Evolutionary conservation across 2,329 filamentous ascomycete genomes (phyloP), one percentile per base, ranked within the genome.

Genomic region (Ceratocystis colombiana): DNA sequence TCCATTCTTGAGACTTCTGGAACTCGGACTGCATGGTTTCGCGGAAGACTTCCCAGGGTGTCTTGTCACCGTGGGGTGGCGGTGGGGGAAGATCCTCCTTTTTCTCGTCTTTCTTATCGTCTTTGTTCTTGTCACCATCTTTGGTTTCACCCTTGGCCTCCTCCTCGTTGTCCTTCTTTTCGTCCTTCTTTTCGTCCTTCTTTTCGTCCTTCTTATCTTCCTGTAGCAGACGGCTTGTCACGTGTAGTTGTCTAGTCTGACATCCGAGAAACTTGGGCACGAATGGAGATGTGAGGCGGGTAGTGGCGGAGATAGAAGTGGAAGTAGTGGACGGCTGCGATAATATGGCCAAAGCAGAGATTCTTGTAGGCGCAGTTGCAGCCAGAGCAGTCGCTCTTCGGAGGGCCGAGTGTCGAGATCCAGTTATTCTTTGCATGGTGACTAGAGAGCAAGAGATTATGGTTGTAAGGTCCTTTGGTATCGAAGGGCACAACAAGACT

Each of bases 1-100:
- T 96, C 94, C 94, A 99, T 76, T 99, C 94, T 74, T 97, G 96
- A 17, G 92, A 97, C 64, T 90, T 89, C 76, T 96, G 91, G 78
- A 99, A 96, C 77, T 99, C 94, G 67, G 82, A 83, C 75, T 90
- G 85, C 77, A 99, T 84, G n/a, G 94, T 99, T 74, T 99, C 94
- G 73, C 90, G 90, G 79, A 99, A 99, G 41, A 99, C 94, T 75
- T 97, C 90, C 92, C 94, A 97, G 65, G 94, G 94, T 2, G 93
- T 94, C 81, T 99, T 99, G 79, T 96, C 91, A 68, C 94, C 94
- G 73, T 99, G 94, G 22, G 92, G 93, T n/a, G 94, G 93, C 15
- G 92, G 93, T 25, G 93, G 90, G 12, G 92, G 87, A 33, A 84
- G 76, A 68, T 90, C 84, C 71, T 89, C 84, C 69, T 84, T 78